phyloP scores from a whole-genome alignment of 1,284 basidiomycete genomes.

The Phenoliferia sp. region DNA sequence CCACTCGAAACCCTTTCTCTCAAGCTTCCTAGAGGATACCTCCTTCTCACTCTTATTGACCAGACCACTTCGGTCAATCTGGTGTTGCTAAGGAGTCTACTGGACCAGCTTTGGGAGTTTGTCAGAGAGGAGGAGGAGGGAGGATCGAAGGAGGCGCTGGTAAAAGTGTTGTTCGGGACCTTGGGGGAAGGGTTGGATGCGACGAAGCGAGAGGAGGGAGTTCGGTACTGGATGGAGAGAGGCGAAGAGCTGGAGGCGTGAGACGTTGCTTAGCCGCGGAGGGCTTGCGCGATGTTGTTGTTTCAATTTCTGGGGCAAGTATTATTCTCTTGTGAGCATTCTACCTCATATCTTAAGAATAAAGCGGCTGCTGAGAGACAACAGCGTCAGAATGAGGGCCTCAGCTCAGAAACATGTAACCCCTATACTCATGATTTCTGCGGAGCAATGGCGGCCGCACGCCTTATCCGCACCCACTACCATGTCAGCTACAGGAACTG shows the following conservation, averaged over 20 bases:
- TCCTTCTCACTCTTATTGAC: conserved; percentile 32
- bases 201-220: conserved; percentile 32
- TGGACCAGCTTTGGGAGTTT: conserved; percentile 16
- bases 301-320: too few relatives aligned
- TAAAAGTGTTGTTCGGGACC: conserved; percentile 25
- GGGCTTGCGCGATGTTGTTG: too few relatives aligned
- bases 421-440: too few relatives aligned
- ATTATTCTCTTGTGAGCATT: too few relatives aligned
- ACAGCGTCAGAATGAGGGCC: too few relatives aligned
- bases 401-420: too few relatives aligned
- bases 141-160: conserved; percentile 19
- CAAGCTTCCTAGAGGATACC: conserved; percentile 19
- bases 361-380: too few relatives aligned
- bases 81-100: conserved; percentile 15
- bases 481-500: too few relatives aligned
- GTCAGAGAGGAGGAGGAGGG: conserved; percentile 15
- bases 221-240: conserved; percentile 31
- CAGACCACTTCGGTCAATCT: conserved; percentile 29
- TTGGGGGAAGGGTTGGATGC: conserved; percentile 34
- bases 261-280: too few relatives aligned
- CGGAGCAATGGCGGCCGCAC: too few relatives aligned
- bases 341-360: too few relatives aligned
- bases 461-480: too few relatives aligned
- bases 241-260: conserved; percentile 14
- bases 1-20: conserved; percentile 18